Percentiles rank a stretch among this genome's conserved stretches.
Evolutionary conservation across 805 yeast genomes (phyloP).

Genomic region (Ogataea nitratoaversa): DNA sequence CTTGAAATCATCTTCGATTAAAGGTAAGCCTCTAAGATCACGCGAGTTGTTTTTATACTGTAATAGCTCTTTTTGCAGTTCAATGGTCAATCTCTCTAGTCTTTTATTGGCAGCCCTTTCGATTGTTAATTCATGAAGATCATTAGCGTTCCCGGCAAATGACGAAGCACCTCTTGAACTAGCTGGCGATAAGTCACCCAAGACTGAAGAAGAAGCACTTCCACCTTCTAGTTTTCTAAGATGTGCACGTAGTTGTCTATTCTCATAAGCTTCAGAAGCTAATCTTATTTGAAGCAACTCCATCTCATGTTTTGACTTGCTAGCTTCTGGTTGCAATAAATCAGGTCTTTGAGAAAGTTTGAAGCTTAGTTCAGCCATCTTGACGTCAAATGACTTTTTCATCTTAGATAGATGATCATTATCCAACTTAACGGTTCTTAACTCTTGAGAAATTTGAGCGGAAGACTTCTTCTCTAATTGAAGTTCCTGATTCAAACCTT

Average conservation of each 20-base stretch:
- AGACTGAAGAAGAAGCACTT: not conserved
- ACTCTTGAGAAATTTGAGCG: conserved; percentile 20
- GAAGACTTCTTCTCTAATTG: conserved; percentile 24
- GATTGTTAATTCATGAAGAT: conserved; percentile 15
- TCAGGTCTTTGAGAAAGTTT: conserved; percentile 26
- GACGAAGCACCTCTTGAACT: conserved; percentile 2
- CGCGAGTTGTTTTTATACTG: conserved; percentile 26
- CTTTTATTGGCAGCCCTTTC: conserved; percentile 30
- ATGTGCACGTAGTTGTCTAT: conserved; percentile 43
- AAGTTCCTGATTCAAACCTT: conserved; percentile 28
- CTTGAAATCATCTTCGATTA: conserved; percentile 36
- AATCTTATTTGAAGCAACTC: conserved; percentile 56
- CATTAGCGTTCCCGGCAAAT: conserved; percentile 1
- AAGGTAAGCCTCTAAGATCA: conserved; percentile 34
- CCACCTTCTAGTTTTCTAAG: conserved; percentile 31
- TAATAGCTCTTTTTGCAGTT: conserved; percentile 32
- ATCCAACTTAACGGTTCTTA: conserved; percentile 28
- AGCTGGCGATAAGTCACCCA: conserved; percentile 1
- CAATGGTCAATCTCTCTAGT: conserved; percentile 29
- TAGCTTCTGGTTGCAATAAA: conserved; percentile 9
- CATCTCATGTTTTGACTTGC: conserved; percentile 47
- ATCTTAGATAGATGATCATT: conserved; percentile 31
- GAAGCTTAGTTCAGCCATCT: conserved; percentile 29
- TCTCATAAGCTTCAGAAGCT: conserved; percentile 62
- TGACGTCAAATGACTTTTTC: conserved; percentile 30